A percentile compares a stretch with the other conserved stretches of the same genome.
phyloP scores from a whole-genome alignment of 2,329 filamentous ascomycete species.

The Scedosporium dehoogii region DNA sequence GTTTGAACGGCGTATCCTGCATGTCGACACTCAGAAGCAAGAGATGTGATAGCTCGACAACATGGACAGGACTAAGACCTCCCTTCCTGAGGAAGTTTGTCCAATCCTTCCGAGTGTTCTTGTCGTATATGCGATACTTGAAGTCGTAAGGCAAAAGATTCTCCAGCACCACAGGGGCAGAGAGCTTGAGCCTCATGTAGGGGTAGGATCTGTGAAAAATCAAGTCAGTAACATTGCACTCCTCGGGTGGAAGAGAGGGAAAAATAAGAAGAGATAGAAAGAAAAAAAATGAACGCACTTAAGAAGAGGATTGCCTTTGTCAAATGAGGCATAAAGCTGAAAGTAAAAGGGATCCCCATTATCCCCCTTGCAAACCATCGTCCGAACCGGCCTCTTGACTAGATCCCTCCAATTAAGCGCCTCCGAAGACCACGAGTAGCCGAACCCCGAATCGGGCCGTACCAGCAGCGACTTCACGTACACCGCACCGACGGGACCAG shows the following conservation, averaged over 20 bases:
- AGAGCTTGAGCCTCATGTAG: conserved; percentile 87
- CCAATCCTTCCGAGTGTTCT: conserved; percentile 98
- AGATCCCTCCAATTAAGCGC: conserved; percentile 88
- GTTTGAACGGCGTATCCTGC: conserved; percentile 89
- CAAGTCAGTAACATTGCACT: conserved; percentile 10
- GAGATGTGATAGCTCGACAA: conserved; percentile 90
- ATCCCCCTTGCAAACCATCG: conserved; percentile 81
- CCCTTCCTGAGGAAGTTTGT: conserved; percentile 96
- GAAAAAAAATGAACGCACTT: conserved; percentile 35
- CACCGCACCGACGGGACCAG: conserved; percentile 84
- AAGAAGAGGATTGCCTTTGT: conserved; percentile 73
- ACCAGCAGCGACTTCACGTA: conserved; percentile 83
- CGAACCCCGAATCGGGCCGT: conserved; percentile 89
- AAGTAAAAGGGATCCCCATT: conserved; percentile 91
- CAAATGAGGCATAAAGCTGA: conserved; percentile 80
- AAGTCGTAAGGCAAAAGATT: conserved; percentile 96
- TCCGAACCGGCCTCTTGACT: conserved; percentile 72
- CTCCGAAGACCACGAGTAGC: conserved; percentile 90
- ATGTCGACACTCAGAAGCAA: conserved; percentile 89
- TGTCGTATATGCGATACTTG: conserved; percentile 98
- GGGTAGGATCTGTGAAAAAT: conserved; percentile 62
- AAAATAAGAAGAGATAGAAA: too few species aligned
- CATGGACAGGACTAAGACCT: conserved; percentile 92
- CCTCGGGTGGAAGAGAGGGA: neutral
- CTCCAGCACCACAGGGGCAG: conserved; percentile 86